A percentile compares a stretch with the other conserved stretches of the same genome.
These are phyloP conservation scores for Persicaria maculosa DNA, from an alignment of 148 eudicot species.

Conservation along the genomic window DNA sequence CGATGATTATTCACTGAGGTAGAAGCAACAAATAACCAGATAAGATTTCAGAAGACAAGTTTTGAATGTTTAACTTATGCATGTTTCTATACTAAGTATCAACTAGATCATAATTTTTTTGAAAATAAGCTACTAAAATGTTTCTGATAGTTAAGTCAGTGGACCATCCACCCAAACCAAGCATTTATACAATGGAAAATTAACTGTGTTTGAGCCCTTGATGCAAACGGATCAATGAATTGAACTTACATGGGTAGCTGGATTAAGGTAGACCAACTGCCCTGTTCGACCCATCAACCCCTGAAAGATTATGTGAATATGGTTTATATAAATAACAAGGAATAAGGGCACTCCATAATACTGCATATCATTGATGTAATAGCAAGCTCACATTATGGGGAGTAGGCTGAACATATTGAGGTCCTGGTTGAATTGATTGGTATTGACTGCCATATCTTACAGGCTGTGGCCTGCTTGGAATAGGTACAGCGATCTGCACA, in stretches of 20 bases:
- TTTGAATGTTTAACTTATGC: no score
- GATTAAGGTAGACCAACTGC: conserved; percentile 68
- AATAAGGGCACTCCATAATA: background rate
- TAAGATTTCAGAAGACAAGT: no score
- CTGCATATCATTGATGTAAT: background rate
- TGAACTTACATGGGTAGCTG: conserved; percentile 64
- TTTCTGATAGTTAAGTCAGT: no score
- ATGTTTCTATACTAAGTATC: no score
- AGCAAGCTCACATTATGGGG: conserved; percentile 57
- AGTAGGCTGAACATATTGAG: conserved; percentile 44
- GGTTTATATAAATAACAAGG: background rate
- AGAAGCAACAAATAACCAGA: no score
- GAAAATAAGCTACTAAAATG: no score
- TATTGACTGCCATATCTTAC: conserved; percentile 47
- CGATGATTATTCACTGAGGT: no score
- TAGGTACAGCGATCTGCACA: conserved; percentile 46
- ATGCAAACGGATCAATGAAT: background rate
- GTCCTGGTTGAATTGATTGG: conserved; percentile 52
- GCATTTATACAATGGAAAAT: background rate
- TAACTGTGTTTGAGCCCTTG: background rate
- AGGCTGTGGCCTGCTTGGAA: conserved; percentile 52
- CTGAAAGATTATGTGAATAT: conserved; percentile 27
- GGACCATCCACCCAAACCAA: no score
- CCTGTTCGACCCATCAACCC: conserved; percentile 66
- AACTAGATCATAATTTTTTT: no score